Percentiles rank a stretch among this genome's conserved stretches.
These are phyloP conservation scores for Moniliophthora roreri DNA, from an alignment of 1,284 basidiomycete species.

Conservation along the genomic window DNA sequence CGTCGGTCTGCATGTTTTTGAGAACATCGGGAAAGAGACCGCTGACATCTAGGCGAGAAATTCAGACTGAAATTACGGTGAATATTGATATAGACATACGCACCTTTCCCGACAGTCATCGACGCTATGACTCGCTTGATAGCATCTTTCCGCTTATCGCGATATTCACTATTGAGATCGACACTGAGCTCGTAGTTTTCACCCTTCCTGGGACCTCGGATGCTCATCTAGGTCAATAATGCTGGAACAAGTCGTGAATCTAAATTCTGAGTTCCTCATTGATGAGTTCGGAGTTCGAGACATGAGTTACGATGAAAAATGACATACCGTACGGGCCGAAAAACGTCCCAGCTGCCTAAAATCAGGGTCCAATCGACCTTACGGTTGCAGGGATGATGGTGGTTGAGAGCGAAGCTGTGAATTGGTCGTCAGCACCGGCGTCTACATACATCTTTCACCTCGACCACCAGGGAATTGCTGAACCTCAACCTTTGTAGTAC, in stretches of 20 bases:
- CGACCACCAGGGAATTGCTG: no score
- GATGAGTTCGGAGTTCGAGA: background rate
- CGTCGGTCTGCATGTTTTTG: constrained; percentile 98
- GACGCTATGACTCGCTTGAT: constrained; percentile 96
- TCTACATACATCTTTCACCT: no score
- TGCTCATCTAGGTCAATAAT: constrained; percentile 44
- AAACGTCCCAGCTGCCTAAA: no score
- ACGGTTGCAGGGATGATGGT: no score
- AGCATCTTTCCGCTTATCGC: constrained; percentile 95
- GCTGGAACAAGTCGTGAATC: background rate
- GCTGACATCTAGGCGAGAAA: constrained; percentile 68
- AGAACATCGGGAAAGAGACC: constrained; percentile 97
- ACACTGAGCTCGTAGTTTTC: constrained; percentile 95
- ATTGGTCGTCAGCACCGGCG: no score
- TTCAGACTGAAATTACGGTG: constrained; percentile 5
- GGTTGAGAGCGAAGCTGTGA: no score
- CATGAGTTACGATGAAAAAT: no score
- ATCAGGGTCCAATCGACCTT: no score
- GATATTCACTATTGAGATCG: constrained; percentile 95
- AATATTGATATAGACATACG: constrained; percentile 17
- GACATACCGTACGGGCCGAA: no score
- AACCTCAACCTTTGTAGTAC: no score
- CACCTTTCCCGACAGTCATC: constrained; percentile 94
- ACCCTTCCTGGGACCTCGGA: constrained; percentile 72
- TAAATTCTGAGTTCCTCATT: background rate